Base-by-base conservation (phyloP, 2,329 filamentous ascomycete genomes). In the Thielaviopsis punctulata region DNA sequence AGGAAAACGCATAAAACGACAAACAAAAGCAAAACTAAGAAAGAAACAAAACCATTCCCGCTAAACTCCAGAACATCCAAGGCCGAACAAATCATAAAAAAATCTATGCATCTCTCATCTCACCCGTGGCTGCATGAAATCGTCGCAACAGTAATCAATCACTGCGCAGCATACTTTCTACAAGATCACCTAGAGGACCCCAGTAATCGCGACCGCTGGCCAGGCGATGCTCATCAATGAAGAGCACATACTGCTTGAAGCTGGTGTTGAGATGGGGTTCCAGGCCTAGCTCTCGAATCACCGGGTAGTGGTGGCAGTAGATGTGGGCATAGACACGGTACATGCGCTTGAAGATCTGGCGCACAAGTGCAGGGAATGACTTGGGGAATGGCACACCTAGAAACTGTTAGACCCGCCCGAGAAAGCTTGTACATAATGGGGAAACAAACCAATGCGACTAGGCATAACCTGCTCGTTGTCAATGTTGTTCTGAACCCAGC, bases 161-260 rank as follows among this genome's bases (percentile, higher is more conserved):
- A 63, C 88, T 95, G 68, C 82, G 82, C 69, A 96, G 68, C 89
- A 98, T 98, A 66, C 87, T 96, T 65, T 98, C 92, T 49, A 98
- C 92, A 59, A 98, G 70, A 66, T 98, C 92, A 10, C 90, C 90
- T 54, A 98, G 66, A 12, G 92, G 92, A 1, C 92, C 92, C 84
- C 90, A 98, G 71, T 90, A 98, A 66, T 98, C 92, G 68, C 94
- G 89, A 49, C 90, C 92, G 62, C 81, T 93, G 24, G 88, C 88
- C 59, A 98, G 70, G 59, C 79, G 81, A 68, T 96, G 92, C 74
- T 98, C 93, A 66, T 98, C 89, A 60, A 98, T 88, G 68, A 98
- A 98, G 55, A 98, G 77, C 57, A 98, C 92, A 63, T 96, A 98
- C 68, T 98, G 92, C 76, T 98, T 98, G 79, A 98, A 98, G 69